Percentiles rank a stretch among this genome's conserved stretches.
phyloP scores from a whole-genome alignment of 2,329 filamentous ascomycete species.

The Aureobasidium leucospermi region DNA sequence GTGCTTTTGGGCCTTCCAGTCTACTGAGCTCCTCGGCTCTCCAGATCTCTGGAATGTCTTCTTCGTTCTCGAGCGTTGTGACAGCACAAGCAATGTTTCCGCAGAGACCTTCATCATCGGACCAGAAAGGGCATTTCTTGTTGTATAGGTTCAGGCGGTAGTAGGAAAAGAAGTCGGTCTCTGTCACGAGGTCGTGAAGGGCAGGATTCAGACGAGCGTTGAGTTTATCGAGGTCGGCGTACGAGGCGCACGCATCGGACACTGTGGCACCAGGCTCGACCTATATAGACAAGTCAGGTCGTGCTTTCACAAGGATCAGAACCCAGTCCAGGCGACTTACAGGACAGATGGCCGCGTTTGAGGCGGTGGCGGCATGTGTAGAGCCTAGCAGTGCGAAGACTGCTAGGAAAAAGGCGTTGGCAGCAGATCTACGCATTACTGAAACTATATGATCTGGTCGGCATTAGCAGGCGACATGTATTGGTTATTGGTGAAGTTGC shows the following conservation, averaged over 20 bases:
- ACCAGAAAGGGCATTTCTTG: constrained; percentile 94
- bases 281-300: constrained; percentile 45
- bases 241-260: constrained; percentile 89
- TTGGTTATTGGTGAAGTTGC: not conserved
- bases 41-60: constrained; percentile 89
- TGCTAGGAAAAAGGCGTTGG: constrained; percentile 49
- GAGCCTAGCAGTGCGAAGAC: constrained; percentile 50
- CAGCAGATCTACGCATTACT: constrained; percentile 20
- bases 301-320: constrained; percentile 22
- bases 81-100: constrained; percentile 96
- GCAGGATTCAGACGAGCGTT: constrained; percentile 71
- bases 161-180: constrained; percentile 96
- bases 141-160: constrained; percentile 93
- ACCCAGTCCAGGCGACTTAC: constrained; percentile 36
- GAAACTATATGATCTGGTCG: not conserved
- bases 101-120: constrained; percentile 86
- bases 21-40: constrained; percentile 86
- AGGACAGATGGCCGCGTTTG: constrained; percentile 45
- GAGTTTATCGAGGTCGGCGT: constrained; percentile 77
- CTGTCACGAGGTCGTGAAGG: constrained; percentile 71
- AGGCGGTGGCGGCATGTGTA: constrained; percentile 28
- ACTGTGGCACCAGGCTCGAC: constrained; percentile 85
- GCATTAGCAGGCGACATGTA: not conserved
- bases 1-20: constrained; percentile 82
- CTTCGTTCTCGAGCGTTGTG: constrained; percentile 88